Base-by-base conservation (phyloP, 495 filamentous ascomycete genomes). In the Corynascus novoguineensis region DNA sequence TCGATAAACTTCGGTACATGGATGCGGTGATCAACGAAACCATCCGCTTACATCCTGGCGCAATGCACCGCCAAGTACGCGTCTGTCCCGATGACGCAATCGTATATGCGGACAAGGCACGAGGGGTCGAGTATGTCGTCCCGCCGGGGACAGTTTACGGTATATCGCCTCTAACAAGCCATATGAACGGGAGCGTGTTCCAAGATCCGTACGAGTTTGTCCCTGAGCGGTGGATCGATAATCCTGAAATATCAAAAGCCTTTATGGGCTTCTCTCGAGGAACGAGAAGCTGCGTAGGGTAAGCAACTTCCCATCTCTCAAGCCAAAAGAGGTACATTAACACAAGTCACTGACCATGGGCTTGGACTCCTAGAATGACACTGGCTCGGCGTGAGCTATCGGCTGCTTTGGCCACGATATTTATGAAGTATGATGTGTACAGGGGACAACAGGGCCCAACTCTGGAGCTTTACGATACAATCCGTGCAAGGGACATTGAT, bases 221-320 rank as follows among this genome's bases (percentile, higher is more conserved):
- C 5, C 58, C 58, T 0, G 32, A 60, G 28, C 15, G 58, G 19
- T 60, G 58, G 58, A 60, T 60, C 25, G 58, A 60, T n/a, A 45
- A 55, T 19, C 58, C 51, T 4, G 29, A 22, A 15, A 17, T 60
- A 3, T 35, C 9, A 5, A n/a, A 52, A 38, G 35, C 35, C 0
- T 60, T 60, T 38, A 5, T 41, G 21, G 51, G 51, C 1, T 60
- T 60, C 44, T 42, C 58, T 2, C 28, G 50, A 14, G 58, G 58
- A 3, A 17, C 50, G 1, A 55, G 51, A 19, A 55, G 51, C 14
- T 60, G 58, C 41, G 29, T 60, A 27, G 58, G 48, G 48, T 50
- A 21, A 50, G 48, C 25, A 25, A 9, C 17, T 29, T 38, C 14
- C n/a, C n/a, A n/a, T n/a, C n/a, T n/a, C n/a, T n/a, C n/a, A n/a